phyloP scores from a whole-genome alignment of 495 filamentous ascomycete genomes.

The Talaromyces borbonicus region DNA sequence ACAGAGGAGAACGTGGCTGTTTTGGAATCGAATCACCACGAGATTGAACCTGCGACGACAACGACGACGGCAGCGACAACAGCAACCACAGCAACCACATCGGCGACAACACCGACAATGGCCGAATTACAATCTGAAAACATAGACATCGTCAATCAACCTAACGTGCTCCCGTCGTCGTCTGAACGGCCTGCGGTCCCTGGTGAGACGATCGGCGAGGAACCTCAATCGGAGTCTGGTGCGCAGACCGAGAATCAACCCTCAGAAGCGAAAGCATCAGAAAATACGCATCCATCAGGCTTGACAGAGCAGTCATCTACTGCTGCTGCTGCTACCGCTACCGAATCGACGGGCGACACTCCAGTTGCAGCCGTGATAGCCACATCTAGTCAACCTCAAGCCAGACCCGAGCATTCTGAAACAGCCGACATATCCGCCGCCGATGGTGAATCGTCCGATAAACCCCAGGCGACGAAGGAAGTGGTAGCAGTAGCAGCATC shows the following conservation, averaged over 20 bases:
- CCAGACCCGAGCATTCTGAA: neutral
- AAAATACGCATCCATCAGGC: neutral
- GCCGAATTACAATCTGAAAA: neutral
- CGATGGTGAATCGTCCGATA: conserved; percentile 32
- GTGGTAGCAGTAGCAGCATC: conserved; percentile 28
- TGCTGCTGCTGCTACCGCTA: neutral
- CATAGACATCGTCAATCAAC: neutral
- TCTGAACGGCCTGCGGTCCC: no score
- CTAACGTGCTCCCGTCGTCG: neutral
- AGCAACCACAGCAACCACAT: neutral
- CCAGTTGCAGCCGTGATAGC: neutral
- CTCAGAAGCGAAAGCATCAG: neutral
- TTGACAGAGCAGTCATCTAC: neutral
- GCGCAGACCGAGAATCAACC: neutral
- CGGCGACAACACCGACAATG: neutral
- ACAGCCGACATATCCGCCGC: neutral
- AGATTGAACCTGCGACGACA: neutral
- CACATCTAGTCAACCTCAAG: neutral
- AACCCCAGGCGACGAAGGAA: conserved; percentile 20
- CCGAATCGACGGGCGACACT: neutral
- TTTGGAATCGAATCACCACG: neutral
- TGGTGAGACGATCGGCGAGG: neutral
- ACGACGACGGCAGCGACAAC: neutral
- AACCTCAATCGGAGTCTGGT: neutral
- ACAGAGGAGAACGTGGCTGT: conserved; percentile 1